Evolutionary conservation across 139 green algal genomes (phyloP), one percentile per base, ranked within the genome.

Genomic region (Asterochloris erici): DNA sequence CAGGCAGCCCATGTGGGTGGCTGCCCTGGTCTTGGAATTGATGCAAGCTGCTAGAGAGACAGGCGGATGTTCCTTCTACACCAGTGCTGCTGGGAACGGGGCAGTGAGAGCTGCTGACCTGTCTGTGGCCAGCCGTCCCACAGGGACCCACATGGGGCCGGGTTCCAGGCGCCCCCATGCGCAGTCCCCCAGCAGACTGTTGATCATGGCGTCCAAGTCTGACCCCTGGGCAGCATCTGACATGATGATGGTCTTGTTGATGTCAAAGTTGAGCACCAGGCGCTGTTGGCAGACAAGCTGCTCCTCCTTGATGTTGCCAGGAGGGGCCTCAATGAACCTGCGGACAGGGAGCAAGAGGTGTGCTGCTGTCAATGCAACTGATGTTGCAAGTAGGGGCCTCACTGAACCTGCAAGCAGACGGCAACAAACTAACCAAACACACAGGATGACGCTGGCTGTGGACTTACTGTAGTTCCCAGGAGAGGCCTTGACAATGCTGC

Each of bases 211-310:
- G 73, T 28, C 79, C 63, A 78, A 66, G 66, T 68, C 68, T 38
- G 78, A 78, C 81, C 68, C 86, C 77, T 89, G 83, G 10, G 79
- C 86, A 14, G 69, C 64, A 74, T 88, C 86, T 19, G 79, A 77
- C 81, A 86, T 88, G 63, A 90, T 68, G 47, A 90, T 86, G 16
- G 86, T 90, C 71, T 90, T 90, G 81, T 90, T 90, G 81, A 90
- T 81, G 82, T 90, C 86, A 61, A 90, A 85, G 79, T 90, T 81
- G 73, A 90, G 84, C 26, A 88, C 71, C 26, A 90, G 86, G 17
- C 84, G 86, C 17, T 81, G 74, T 54, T 82, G 74, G 63, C 64
- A 63, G 14, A 63, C 73, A 63, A 86, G 77, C 27, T 77, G 63
- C 68, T 83, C 79, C 68, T 82, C 75, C 23, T 78, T 19, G 29